A percentile compares a stretch with the other conserved stretches of the same genome.
Conservation (phyloP, 495 filamentous ascomycete genomes). For the Neurospora africana region DNA sequence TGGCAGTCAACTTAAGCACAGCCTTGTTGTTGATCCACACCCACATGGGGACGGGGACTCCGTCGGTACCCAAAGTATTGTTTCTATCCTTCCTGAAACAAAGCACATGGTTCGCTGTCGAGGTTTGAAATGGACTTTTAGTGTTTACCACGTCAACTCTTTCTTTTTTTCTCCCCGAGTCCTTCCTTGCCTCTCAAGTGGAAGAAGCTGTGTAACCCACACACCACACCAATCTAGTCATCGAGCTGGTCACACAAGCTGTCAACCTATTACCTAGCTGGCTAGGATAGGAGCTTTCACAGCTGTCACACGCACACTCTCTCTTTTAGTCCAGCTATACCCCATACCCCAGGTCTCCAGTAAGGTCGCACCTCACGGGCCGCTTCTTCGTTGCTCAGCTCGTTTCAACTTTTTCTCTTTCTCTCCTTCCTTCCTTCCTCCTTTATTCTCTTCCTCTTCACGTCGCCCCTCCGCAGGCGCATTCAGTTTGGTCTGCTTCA, state of each 20-base stretch:
- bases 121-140: background rate
- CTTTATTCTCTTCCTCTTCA: too few species aligned
- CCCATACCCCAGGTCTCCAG: background rate
- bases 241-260: background rate
- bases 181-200: background rate
- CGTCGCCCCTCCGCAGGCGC: too few species aligned
- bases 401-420: background rate
- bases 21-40: background rate
- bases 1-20: background rate
- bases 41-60: background rate
- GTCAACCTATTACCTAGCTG: background rate
- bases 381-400: background rate
- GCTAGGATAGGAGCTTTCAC: constrained; percentile 1
- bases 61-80: background rate
- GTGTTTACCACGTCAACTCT: background rate
- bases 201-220: background rate
- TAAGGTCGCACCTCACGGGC: background rate
- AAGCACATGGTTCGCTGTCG: background rate
- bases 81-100: background rate
- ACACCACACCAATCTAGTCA: background rate
- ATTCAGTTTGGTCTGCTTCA: too few species aligned
- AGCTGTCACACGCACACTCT: background rate
- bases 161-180: background rate
- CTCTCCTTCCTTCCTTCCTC: background rate
- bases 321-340: background rate